A percentile compares a stretch with the other conserved stretches of the same genome.
Evolutionary conservation across 192 early-diverging fungal species (phyloP).

Genomic region (Coemansia reversa): DNA sequence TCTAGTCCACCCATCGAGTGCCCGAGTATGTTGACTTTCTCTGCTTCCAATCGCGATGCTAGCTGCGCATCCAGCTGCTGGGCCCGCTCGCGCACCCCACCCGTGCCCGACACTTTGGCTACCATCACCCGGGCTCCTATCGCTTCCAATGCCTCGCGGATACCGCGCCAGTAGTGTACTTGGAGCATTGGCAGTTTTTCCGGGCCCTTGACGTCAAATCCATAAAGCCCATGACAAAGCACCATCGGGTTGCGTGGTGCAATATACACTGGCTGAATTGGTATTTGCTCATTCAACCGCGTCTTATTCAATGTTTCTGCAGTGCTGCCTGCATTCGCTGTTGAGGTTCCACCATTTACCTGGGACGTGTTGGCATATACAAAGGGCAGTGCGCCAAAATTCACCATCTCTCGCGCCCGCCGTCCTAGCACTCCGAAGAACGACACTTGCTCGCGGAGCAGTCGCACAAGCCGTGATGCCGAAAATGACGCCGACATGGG

Average conservation of each 20-base stretch:
- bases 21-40: constrained; percentile 79
- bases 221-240: constrained; percentile 88
- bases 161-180: constrained; percentile 83
- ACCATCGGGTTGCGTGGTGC: constrained; percentile 79
- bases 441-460: constrained; percentile 26
- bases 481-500: constrained; percentile 40
- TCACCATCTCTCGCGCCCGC: constrained; percentile 21
- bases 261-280: constrained; percentile 64
- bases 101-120: constrained; percentile 72
- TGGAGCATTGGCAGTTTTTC: constrained; percentile 75
- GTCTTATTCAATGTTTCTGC: constrained; percentile 19
- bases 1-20: constrained; percentile 98
- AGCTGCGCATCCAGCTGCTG: constrained; percentile 71
- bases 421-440: constrained; percentile 19
- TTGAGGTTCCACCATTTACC: not conserved
- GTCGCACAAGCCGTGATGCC: constrained; percentile 29
- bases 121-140: constrained; percentile 81
- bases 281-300: constrained; percentile 48
- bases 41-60: constrained; percentile 43
- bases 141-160: constrained; percentile 71
- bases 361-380: constrained; percentile 32
- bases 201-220: constrained; percentile 84
- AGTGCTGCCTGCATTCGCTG: not conserved
- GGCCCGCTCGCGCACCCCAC: constrained; percentile 74
- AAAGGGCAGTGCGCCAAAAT: constrained; percentile 33